phyloP scores from a whole-genome alignment of 1,139 yeast genomes.

The Petasospora fabianii region DNA sequence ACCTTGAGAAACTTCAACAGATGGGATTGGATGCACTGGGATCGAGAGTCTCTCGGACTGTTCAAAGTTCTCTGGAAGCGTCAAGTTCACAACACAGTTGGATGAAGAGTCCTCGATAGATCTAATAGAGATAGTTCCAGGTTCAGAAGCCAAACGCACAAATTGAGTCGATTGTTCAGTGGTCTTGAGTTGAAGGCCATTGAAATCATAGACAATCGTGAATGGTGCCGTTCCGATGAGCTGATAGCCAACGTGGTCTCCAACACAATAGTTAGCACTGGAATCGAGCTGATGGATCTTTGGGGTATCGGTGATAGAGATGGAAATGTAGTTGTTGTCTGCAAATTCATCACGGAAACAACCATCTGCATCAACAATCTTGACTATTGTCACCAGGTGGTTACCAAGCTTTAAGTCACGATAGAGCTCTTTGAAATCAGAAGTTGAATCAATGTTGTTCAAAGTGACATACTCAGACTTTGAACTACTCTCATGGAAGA shows the following conservation, averaged over 20 bases:
- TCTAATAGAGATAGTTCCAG: conserved; percentile 69
- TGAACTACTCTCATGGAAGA: conserved; percentile 53
- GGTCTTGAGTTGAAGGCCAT: conserved; percentile 57
- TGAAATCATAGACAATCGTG: conserved; percentile 67
- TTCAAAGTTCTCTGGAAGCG: conserved; percentile 34
- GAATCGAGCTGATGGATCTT: conserved; percentile 46
- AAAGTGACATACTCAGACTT: conserved; percentile 38
- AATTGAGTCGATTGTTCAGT: conserved; percentile 52
- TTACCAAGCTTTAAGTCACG: conserved; percentile 46
- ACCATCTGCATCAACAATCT: conserved; percentile 65
- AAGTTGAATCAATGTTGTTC: conserved; percentile 33
- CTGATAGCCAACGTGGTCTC: conserved; percentile 78
- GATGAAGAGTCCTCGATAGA: conserved; percentile 76
- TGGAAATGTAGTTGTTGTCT: conserved; percentile 36
- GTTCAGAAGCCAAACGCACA: conserved; percentile 71
- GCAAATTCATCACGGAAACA: conserved; percentile 49
- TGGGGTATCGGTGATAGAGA: conserved; percentile 76
- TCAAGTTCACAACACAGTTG: conserved; percentile 64
- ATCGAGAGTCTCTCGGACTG: conserved; percentile 45
- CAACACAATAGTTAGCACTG: conserved; percentile 70
- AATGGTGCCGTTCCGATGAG: conserved; percentile 81
- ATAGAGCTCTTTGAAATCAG: conserved; percentile 38
- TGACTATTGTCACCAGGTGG: conserved; percentile 55
- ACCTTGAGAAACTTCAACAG: conserved; percentile 85
- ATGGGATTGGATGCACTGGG: conserved; percentile 75